Evolutionary conservation across 495 filamentous ascomycete genomes (phyloP).

Genomic region (Tuber melanosporum): DNA sequence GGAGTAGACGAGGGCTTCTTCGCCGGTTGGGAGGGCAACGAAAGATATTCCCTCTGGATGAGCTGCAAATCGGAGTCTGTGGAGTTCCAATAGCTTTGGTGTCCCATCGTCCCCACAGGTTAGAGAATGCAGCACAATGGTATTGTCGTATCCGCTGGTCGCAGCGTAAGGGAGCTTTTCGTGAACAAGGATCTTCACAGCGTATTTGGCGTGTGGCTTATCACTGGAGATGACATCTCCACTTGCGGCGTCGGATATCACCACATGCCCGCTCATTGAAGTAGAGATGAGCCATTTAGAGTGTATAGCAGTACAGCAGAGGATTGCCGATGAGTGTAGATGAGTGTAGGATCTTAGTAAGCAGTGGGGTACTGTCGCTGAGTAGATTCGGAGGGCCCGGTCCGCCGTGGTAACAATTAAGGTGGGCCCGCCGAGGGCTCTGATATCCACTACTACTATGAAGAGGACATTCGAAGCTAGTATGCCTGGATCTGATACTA

Average conservation of each 20-base stretch:
- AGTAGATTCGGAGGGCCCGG: constrained; percentile 36
- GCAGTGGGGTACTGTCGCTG: constrained; percentile 11
- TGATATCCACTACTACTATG: constrained; percentile 24
- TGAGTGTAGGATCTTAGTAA: constrained; percentile 29
- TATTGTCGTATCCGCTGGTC: constrained; percentile 62
- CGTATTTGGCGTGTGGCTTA: constrained; percentile 59
- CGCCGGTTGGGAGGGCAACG: constrained; percentile 45
- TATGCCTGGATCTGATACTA: constrained; percentile 17
- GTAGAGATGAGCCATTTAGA: constrained; percentile 46
- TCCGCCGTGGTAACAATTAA: constrained; percentile 54
- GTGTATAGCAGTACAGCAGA: constrained; percentile 39
- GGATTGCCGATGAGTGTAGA: constrained; percentile 36
- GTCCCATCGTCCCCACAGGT: constrained; percentile 15
- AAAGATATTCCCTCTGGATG: constrained; percentile 61
- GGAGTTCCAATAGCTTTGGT: constrained; percentile 45
- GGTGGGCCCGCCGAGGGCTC: constrained; percentile 42
- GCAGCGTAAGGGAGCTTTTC: constrained; percentile 47
- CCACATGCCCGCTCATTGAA: constrained; percentile 60
- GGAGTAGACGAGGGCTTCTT: constrained; percentile 51
- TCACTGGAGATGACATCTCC: constrained; percentile 47
- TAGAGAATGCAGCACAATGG: constrained; percentile 51
- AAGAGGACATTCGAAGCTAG: constrained; percentile 36
- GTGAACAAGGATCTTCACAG: constrained; percentile 50
- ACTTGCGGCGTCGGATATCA: constrained; percentile 45
- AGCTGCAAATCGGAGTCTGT: constrained; percentile 49